These are phyloP conservation scores for Candida incommunis DNA, from an alignment of 805 yeast genomes.

Conservation along the genomic window DNA sequence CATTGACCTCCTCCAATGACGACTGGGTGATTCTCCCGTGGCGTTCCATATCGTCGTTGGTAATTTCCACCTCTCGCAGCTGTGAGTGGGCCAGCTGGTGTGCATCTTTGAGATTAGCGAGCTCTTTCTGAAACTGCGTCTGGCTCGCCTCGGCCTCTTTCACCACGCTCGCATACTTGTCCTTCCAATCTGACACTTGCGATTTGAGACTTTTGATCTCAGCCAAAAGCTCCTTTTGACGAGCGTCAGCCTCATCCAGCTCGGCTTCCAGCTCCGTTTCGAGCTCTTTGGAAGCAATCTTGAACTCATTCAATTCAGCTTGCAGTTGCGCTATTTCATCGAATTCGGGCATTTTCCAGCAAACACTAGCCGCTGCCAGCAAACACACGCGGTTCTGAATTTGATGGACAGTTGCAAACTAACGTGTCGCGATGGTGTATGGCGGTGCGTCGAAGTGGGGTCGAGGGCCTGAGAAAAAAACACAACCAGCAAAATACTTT, in stretches of 20 bases:
- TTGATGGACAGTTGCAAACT: too few species aligned
- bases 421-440: too few species aligned
- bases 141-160: conserved; percentile 15
- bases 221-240: conserved; percentile 13
- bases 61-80: conserved; percentile 28
- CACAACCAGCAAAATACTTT: too few species aligned
- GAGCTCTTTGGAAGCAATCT: conserved; percentile 29
- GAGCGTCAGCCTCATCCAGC: conserved; percentile 21
- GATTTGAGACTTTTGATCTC: conserved; percentile 11
- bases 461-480: too few species aligned
- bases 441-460: too few species aligned
- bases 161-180: conserved; percentile 17
- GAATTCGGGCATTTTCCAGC: not conserved
- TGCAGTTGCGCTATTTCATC: conserved; percentile 28
- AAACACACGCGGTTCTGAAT: too few species aligned
- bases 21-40: conserved; percentile 24
- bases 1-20: conserved; percentile 23
- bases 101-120: conserved; percentile 19
- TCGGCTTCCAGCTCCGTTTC: conserved; percentile 33
- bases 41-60: conserved; percentile 31
- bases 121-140: conserved; percentile 13
- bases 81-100: conserved; percentile 18
- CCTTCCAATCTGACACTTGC: conserved; percentile 18
- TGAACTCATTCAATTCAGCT: conserved; percentile 29
- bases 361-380: too few species aligned